A percentile compares a stretch with the other conserved stretches of the same genome.
Conservation (phyloP, 1,284 basidiomycete species). For the Cystobasidium sp. region DNA sequence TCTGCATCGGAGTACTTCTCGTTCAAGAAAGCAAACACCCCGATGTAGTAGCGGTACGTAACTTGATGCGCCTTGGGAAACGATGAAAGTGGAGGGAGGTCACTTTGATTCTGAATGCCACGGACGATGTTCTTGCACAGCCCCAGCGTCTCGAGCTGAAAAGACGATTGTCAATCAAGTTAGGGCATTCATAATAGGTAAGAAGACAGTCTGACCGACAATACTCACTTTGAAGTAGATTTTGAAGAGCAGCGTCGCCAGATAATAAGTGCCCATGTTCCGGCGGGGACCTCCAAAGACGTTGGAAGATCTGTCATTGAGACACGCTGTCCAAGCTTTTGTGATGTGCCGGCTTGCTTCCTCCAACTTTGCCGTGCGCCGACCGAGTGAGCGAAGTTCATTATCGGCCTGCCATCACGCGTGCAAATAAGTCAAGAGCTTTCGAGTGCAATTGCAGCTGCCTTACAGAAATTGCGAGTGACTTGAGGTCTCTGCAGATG, state of each 20-base stretch:
- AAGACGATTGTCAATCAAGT: slow-evolving; percentile 6
- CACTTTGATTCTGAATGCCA: slow-evolving; percentile 74
- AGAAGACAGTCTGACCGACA: background rate
- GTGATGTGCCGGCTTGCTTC: slow-evolving; percentile 87
- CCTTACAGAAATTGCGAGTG: slow-evolving; percentile 47
- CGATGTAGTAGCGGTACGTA: slow-evolving; percentile 87
- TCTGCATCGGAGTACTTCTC: slow-evolving; percentile 89
- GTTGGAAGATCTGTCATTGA: slow-evolving; percentile 65
- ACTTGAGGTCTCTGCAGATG: slow-evolving; percentile 49
- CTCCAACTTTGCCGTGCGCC: slow-evolving; percentile 76
- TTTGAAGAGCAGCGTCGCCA: slow-evolving; percentile 89
- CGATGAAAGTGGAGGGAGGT: slow-evolving; percentile 73
- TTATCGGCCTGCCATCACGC: slow-evolving; percentile 24
- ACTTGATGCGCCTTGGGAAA: slow-evolving; percentile 89
- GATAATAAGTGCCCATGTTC: slow-evolving; percentile 92
- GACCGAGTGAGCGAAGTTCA: slow-evolving; percentile 46
- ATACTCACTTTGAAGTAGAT: slow-evolving; percentile 84
- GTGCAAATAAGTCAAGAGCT: background rate
- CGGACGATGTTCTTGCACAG: slow-evolving; percentile 89
- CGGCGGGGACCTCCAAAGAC: slow-evolving; percentile 72
- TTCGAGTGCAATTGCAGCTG: background rate
- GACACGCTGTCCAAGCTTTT: slow-evolving; percentile 88
- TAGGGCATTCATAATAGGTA: background rate
- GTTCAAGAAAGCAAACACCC: slow-evolving; percentile 89
- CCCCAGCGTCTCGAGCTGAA: slow-evolving; percentile 83